Evolutionary conservation across 495 filamentous ascomycete species (phyloP).

Genomic region (Entonaema liquescens): DNA sequence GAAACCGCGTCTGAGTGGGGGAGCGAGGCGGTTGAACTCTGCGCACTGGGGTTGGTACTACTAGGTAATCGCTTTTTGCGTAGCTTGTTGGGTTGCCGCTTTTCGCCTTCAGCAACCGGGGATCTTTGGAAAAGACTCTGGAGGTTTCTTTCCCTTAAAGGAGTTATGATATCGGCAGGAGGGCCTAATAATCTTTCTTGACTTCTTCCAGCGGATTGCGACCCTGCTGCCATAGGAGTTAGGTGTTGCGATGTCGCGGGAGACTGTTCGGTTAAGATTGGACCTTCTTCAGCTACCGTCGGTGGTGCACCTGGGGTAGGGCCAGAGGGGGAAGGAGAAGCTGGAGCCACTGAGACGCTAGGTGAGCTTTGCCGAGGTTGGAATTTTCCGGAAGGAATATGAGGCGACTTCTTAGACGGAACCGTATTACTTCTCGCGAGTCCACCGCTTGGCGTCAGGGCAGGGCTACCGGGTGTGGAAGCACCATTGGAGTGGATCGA

Average conservation of each 20-base stretch:
- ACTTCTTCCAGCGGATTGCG: slow-evolving; percentile 50
- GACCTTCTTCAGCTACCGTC: slow-evolving; percentile 41
- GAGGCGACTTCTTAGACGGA: slow-evolving; percentile 90
- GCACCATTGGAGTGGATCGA: slow-evolving; percentile 74
- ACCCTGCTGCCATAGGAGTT: slow-evolving; percentile 28
- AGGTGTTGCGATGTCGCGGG: slow-evolving; percentile 38
- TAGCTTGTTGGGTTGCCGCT: slow-evolving; percentile 81
- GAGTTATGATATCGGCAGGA: slow-evolving; percentile 63
- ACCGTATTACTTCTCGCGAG: slow-evolving; percentile 93
- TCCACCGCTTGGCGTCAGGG: slow-evolving; percentile 64
- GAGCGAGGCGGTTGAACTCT: slow-evolving; percentile 83
- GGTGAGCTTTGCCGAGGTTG: slow-evolving; percentile 58
- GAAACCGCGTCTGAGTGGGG: slow-evolving; percentile 54
- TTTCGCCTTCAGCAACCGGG: slow-evolving; percentile 68
- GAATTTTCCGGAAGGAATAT: slow-evolving; percentile 63
- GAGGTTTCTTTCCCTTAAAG: slow-evolving; percentile 73
- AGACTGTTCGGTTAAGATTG: slow-evolving; percentile 28
- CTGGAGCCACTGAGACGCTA: slow-evolving; percentile 33
- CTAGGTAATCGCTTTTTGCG: slow-evolving; percentile 81
- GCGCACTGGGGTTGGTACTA: slow-evolving; percentile 80
- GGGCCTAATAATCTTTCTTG: slow-evolving; percentile 58
- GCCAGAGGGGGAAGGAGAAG: slow-evolving; percentile 40
- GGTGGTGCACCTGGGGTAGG: slow-evolving; percentile 46
- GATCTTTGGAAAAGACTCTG: slow-evolving; percentile 75
- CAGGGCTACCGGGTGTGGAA: slow-evolving; percentile 76